phyloP scores from a whole-genome alignment of 2,329 filamentous ascomycete genomes.

The Aureobasidium sp. region DNA sequence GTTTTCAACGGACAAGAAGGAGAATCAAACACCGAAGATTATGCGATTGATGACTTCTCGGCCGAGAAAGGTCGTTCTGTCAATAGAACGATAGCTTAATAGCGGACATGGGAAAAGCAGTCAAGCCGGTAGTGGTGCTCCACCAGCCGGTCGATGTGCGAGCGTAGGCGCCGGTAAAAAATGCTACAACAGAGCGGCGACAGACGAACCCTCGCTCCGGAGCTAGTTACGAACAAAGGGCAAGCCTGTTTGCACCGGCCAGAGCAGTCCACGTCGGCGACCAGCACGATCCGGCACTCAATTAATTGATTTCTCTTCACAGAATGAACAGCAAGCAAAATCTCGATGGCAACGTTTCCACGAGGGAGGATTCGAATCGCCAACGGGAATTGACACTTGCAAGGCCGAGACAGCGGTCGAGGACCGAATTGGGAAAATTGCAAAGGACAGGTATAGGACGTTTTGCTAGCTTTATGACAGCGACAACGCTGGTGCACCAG shows the following conservation, averaged over 20 bases:
- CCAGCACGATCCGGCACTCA: neutral
- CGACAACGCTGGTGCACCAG: slow-evolving; percentile 1
- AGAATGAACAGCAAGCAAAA: neutral
- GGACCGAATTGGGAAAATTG: slow-evolving; percentile 1
- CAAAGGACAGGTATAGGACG: slow-evolving; percentile 1
- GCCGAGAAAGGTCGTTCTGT: neutral
- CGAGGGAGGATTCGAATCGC: slow-evolving; percentile 1
- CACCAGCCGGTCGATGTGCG: too few species aligned
- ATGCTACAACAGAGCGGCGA: neutral
- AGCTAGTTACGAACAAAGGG: neutral
- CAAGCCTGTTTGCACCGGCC: neutral
- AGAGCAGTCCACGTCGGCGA: neutral
- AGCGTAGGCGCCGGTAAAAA: neutral
- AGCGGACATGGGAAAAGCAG: neutral
- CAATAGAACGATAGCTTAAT: neutral
- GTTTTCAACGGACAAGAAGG: neutral
- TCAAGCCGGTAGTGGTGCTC: neutral
- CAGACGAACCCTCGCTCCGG: neutral
- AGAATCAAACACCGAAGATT: neutral
- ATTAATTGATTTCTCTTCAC: neutral
- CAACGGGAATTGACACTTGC: slow-evolving; percentile 2
- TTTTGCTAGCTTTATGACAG: neutral
- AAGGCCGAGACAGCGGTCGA: slow-evolving; percentile 1
- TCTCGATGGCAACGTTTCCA: slow-evolving; percentile 11
- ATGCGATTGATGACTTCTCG: neutral